phyloP scores from a whole-genome alignment of 1,284 basidiomycete genomes.

The Moniliophthora roreri region DNA sequence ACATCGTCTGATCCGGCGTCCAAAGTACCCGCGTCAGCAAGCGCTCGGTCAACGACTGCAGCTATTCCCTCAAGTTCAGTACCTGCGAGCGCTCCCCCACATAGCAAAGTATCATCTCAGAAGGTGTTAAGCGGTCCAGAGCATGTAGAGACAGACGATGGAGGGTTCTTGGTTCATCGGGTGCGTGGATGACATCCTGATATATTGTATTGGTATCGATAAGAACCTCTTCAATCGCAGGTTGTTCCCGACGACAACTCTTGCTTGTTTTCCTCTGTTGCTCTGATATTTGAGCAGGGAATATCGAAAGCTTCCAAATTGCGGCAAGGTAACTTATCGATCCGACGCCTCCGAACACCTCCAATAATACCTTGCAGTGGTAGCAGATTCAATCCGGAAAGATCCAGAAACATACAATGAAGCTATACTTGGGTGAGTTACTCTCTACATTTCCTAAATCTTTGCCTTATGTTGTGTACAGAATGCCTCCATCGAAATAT shows the following conservation, averaged over 20 bases:
- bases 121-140: conserved; percentile 45
- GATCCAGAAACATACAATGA: conserved; percentile 78
- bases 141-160: conserved; percentile 52
- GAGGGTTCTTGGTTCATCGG: conserved; percentile 68
- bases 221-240: conserved; percentile 30
- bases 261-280: conserved; percentile 87
- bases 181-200: conserved; percentile 35
- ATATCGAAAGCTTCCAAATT: conserved; percentile 65
- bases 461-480: conserved; percentile 17
- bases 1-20: conserved; percentile 16
- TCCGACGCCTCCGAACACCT: conserved; percentile 1
- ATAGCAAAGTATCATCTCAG: conserved; percentile 10
- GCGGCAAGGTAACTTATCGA: conserved; percentile 56
- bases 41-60: conserved; percentile 8
- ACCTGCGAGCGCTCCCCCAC: conserved; percentile 9
- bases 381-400: conserved; percentile 74
- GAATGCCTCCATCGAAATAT: conserved; percentile 75
- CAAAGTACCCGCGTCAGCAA: conserved; percentile 14
- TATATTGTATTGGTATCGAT: background rate
- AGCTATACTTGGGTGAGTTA: conserved; percentile 76
- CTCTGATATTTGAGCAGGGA: conserved; percentile 82
- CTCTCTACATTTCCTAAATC: background rate
- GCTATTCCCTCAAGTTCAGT: conserved; percentile 4
- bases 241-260: conserved; percentile 93
- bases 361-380: conserved; percentile 49